Evolutionary conservation across 805 yeast species (phyloP).

Genomic region (Clavispora vitiphila): DNA sequence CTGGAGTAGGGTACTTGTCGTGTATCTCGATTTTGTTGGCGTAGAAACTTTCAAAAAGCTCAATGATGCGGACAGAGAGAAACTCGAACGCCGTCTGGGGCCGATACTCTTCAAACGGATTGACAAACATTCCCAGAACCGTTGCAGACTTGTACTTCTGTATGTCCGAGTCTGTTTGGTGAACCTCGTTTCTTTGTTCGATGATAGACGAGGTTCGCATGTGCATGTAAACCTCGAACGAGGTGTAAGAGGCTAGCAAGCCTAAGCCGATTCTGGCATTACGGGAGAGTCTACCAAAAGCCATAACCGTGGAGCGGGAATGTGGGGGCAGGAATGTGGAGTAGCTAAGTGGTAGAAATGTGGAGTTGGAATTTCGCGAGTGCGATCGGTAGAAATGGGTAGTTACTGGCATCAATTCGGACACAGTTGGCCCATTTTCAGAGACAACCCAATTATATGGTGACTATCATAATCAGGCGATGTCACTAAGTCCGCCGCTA

Average conservation of each 20-base stretch:
- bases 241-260: constrained; percentile 50
- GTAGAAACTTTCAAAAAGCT: constrained; percentile 55
- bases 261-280: constrained; percentile 40
- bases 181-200: constrained; percentile 12
- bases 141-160: constrained; percentile 31
- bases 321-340: no score
- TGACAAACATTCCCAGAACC: constrained; percentile 75
- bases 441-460: no score
- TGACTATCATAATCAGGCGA: no score
- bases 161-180: neutral
- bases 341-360: no score
- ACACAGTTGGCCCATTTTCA: no score
- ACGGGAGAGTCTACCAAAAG: constrained; percentile 15
- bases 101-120: constrained; percentile 87
- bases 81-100: constrained; percentile 89
- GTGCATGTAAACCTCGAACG: constrained; percentile 61
- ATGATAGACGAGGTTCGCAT: constrained; percentile 52
- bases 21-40: constrained; percentile 34
- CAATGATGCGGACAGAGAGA: constrained; percentile 64
- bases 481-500: no score
- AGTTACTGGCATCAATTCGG: no score
- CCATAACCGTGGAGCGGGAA: neutral
- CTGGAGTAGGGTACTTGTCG: constrained; percentile 25
- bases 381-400: no score
- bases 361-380: no score